Evolutionary conservation across 352 stramenopile species (phyloP).

Genomic region (Globisporangium barbulae): DNA sequence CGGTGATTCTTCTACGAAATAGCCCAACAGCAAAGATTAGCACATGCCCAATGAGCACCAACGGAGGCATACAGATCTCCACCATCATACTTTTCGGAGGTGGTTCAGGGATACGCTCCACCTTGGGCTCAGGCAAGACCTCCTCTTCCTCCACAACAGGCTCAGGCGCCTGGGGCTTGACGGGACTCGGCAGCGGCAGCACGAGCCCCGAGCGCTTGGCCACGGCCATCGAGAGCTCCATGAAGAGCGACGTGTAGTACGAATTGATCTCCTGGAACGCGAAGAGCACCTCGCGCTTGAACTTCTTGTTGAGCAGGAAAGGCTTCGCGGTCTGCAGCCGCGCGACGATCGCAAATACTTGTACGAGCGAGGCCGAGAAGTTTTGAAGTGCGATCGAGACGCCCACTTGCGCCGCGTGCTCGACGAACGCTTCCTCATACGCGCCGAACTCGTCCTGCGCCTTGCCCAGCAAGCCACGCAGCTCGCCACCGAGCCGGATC

Average conservation of each 20-base stretch:
- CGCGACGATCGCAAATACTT: conserved; percentile 53
- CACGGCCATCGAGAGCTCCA: conserved; percentile 75
- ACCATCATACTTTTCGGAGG: background rate
- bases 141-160: conserved; percentile 14
- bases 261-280: conserved; percentile 86
- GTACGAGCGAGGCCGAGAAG: conserved; percentile 55
- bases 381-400: conserved; percentile 75
- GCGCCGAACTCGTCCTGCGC: conserved; percentile 72
- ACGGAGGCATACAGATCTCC: background rate
- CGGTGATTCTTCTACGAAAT: background rate
- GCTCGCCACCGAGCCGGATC: conserved; percentile 62
- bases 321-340: conserved; percentile 48
- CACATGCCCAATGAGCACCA: background rate
- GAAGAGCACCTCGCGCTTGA: conserved; percentile 73
- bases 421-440: conserved; percentile 56
- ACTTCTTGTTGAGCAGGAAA: conserved; percentile 74
- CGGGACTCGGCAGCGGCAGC: conserved; percentile 42
- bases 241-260: conserved; percentile 83
- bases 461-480: conserved; percentile 75
- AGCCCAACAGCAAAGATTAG: background rate
- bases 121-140: background rate
- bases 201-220: conserved; percentile 45
- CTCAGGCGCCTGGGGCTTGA: conserved; percentile 18
- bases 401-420: conserved; percentile 46
- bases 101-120: conserved; percentile 3